Evolutionary conservation across 768 basidiomycete species (phyloP).

Genomic region (Podaxis sp.): DNA sequence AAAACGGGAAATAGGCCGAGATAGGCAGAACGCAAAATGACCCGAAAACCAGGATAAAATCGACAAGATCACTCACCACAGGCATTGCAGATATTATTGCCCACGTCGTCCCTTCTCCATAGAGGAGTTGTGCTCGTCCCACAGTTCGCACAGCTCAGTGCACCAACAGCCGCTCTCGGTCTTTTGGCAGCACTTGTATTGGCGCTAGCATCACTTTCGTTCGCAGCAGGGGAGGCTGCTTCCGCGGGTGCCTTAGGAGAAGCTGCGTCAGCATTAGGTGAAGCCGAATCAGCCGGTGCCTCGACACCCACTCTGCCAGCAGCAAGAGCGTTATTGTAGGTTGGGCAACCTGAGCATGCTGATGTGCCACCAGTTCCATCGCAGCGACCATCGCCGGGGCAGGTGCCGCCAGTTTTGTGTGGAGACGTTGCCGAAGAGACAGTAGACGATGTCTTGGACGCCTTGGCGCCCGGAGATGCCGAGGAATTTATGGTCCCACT

Average conservation of each 20-base stretch:
- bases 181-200: slow-evolving; percentile 31
- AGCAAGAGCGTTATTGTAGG: slow-evolving; percentile 83
- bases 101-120: slow-evolving; percentile 87
- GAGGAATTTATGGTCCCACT: slow-evolving; percentile 4
- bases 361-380: slow-evolving; percentile 95
- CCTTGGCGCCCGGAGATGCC: slow-evolving; percentile 15
- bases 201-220: slow-evolving; percentile 33
- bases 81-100: slow-evolving; percentile 93
- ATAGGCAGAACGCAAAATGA: slow-evolving; percentile 23
- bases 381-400: slow-evolving; percentile 97
- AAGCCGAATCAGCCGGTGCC: slow-evolving; percentile 17
- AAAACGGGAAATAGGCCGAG: neutral
- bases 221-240: slow-evolving; percentile 25
- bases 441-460: neutral
- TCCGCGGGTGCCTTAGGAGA: slow-evolving; percentile 16
- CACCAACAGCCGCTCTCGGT: slow-evolving; percentile 54
- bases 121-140: slow-evolving; percentile 87
- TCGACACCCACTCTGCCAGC: slow-evolving; percentile 37
- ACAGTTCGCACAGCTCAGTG: slow-evolving; percentile 84
- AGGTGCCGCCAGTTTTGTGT: slow-evolving; percentile 59
- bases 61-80: slow-evolving; percentile 69
- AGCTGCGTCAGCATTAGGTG: slow-evolving; percentile 16
- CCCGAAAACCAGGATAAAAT: slow-evolving; percentile 12
- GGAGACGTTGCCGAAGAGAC: slow-evolving; percentile 21
- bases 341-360: slow-evolving; percentile 94